Base-by-base conservation (phyloP, 164 flowering plant genomes). In the Umbilicus rupestris region DNA sequence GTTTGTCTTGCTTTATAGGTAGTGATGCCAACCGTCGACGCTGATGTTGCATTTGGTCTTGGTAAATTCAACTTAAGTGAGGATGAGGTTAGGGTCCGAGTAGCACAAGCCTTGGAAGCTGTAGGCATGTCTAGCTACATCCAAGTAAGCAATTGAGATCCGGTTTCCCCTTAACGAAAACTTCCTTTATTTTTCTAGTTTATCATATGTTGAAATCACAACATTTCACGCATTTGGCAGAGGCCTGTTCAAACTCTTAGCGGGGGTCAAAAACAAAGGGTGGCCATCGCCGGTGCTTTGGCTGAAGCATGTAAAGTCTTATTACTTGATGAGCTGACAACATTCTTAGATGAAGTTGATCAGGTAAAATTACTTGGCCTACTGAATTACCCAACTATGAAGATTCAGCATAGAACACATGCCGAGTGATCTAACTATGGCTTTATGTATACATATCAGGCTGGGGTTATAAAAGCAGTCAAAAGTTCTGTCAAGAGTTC, bases 241-340 rank as follows among this genome's bases (percentile, higher is more conserved):
- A 83, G 96, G 71, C 92, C 92, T 33, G 86, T 91, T 69, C 97
- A 94, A 76, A 94, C 96, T 70, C 96, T 91, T 33, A 94, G 99
- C 73, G 96, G 99, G 46, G 97, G 97, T 67, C 99, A 91, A 84
- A 94, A 94, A 73, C 99, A 91, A 74, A 81, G 97, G 78, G 94
- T 94, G 55, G 99, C 97, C 30, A 89, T 91, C 69, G 99, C 96
- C 24, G 97, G 99, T 67, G 93, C 97, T 77, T 76, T 94, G 64
- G 96, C 96, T 64, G 96, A 91, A 83, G 78, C 92, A 16, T 87
- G 95, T 74, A 80, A 81, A 78, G 97, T 94, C 9, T 66, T 94
- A 65, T 77, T 91, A 69, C 79, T 89, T 31, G 96, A 94, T 80
- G 99, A 94, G 76, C 96, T 94, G 39, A 94, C 99, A 29, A 91